phyloP scores from a whole-genome alignment of 345 rosid species.

The Arabis alpina region DNA sequence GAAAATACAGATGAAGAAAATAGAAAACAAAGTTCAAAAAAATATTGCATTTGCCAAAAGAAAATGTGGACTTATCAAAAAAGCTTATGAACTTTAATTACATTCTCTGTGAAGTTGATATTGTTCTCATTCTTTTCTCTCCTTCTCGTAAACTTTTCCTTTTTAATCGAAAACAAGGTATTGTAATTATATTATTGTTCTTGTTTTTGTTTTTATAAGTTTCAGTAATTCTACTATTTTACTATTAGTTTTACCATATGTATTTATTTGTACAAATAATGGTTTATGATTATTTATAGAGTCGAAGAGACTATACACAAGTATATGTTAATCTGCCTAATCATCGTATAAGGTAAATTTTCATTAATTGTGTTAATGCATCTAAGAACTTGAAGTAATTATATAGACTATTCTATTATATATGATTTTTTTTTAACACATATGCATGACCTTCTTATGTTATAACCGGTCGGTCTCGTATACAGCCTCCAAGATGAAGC shows the following conservation, averaged over 20 bases:
- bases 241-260: too few species aligned
- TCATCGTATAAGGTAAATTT: not conserved
- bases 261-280: too few species aligned
- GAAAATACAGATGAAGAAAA: conserved; percentile 28
- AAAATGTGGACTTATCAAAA: conserved; percentile 32
- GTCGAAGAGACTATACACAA: conserved; percentile 20
- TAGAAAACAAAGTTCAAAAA: conserved; percentile 25
- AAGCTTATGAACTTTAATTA: conserved; percentile 37
- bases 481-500: conserved; percentile 17
- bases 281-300: conserved; percentile 10
- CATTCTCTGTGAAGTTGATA: conserved; percentile 25
- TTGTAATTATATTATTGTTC: not conserved
- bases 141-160: conserved; percentile 37
- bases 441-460: not conserved
- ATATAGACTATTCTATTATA: too few species aligned
- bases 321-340: conserved; percentile 20
- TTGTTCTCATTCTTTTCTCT: conserved; percentile 31
- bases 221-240: not conserved
- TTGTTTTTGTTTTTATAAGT: too few species aligned
- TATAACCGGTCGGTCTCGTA: not conserved
- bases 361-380: not conserved
- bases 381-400: not conserved
- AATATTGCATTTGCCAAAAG: conserved; percentile 38
- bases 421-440: not conserved
- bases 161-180: conserved; percentile 33